A percentile compares a stretch with the other conserved stretches of the same genome.
phyloP scores from a whole-genome alignment of 2,329 filamentous ascomycete genomes.

The Xylaria sp. region DNA sequence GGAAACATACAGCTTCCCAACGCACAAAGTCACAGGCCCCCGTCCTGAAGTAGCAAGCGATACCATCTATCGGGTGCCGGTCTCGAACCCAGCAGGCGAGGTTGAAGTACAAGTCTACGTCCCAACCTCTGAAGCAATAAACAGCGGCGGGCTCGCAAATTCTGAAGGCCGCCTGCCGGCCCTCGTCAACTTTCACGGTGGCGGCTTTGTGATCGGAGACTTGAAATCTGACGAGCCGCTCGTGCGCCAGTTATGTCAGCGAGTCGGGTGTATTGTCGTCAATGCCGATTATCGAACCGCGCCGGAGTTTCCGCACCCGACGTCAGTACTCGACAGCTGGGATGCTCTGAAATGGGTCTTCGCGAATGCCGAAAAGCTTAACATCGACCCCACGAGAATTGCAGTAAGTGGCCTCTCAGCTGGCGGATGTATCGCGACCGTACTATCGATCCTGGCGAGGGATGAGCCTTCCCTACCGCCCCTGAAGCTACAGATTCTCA shows the following conservation, averaged over 20 bases:
- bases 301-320: conserved; percentile 61
- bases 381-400: conserved; percentile 43
- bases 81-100: conserved; percentile 41
- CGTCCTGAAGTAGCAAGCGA: conserved; percentile 42
- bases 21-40: conserved; percentile 35
- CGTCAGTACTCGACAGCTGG: conserved; percentile 60
- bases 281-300: conserved; percentile 64
- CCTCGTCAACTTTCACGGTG: conserved; percentile 61
- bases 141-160: conserved; percentile 34
- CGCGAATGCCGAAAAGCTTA: conserved; percentile 46
- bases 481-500: conserved; percentile 49
- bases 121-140: conserved; percentile 49
- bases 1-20: conserved; percentile 43
- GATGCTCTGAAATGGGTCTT: conserved; percentile 56
- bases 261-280: conserved; percentile 58
- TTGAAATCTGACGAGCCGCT: conserved; percentile 61
- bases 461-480: conserved; percentile 45
- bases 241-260: conserved; percentile 58
- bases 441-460: conserved; percentile 42
- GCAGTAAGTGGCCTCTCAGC: conserved; percentile 45
- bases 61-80: conserved; percentile 41
- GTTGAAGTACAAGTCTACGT: conserved; percentile 57
- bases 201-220: conserved; percentile 61
- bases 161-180: conserved; percentile 55
- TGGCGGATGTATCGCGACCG: conserved; percentile 46